Percentiles rank a stretch among this genome's conserved stretches.
phyloP scores from a whole-genome alignment of 345 rosid species.

The Ceriops tagal region DNA sequence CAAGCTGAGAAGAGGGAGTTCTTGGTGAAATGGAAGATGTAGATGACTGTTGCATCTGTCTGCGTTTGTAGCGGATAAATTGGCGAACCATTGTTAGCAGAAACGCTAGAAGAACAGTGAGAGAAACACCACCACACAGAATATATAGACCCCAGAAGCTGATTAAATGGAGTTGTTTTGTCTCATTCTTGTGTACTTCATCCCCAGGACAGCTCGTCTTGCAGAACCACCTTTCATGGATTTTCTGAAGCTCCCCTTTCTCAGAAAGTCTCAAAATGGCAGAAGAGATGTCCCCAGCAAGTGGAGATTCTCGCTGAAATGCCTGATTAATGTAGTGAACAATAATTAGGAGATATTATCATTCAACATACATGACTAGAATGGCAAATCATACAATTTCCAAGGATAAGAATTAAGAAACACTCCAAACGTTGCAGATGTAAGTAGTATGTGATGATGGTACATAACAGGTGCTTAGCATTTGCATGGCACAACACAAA shows the following conservation, averaged over 20 bases:
- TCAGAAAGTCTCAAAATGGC: slow-evolving; percentile 81
- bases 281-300: slow-evolving; percentile 74
- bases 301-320: slow-evolving; percentile 66
- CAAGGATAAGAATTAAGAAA: not conserved
- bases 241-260: slow-evolving; percentile 56
- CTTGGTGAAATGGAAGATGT: slow-evolving; percentile 25
- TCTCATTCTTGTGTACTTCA: slow-evolving; percentile 24
- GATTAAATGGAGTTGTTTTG: slow-evolving; percentile 52
- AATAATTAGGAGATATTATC: not conserved
- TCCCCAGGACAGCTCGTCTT: slow-evolving; percentile 44
- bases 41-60: slow-evolving; percentile 26
- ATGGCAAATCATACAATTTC: not conserved
- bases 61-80: slow-evolving; percentile 47
- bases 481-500: not conserved
- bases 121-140: slow-evolving; percentile 43
- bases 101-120: slow-evolving; percentile 47
- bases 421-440: not conserved
- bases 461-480: not conserved
- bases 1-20: slow-evolving; percentile 31
- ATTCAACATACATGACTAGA: not conserved
- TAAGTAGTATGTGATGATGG: not conserved
- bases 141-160: slow-evolving; percentile 89
- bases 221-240: slow-evolving; percentile 65
- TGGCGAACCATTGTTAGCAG: slow-evolving; percentile 47
- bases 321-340: slow-evolving; percentile 42